A percentile compares a stretch with the other conserved stretches of the same genome.
These are phyloP conservation scores for Lotmaria passim DNA, from an alignment of 208 protist genomes.

Conservation along the genomic window DNA sequence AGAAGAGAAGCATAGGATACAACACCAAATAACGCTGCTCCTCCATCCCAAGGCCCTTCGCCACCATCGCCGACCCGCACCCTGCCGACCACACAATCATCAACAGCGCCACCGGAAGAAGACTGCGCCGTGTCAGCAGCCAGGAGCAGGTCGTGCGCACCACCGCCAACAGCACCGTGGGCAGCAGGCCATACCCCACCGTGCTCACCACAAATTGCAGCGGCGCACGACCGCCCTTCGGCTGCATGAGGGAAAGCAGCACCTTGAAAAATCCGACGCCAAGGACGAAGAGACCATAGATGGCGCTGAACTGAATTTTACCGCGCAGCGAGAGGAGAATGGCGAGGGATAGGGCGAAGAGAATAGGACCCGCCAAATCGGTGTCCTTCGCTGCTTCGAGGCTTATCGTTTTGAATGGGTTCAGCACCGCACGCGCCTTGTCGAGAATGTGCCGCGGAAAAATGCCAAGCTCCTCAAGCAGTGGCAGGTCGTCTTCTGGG, in stretches of 20 bases:
- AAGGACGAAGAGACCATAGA: conserved; percentile 79
- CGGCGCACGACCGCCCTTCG: conserved; percentile 41
- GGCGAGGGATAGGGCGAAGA: conserved; percentile 78
- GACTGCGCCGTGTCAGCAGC: conserved; percentile 32
- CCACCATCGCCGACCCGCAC: conserved; percentile 77
- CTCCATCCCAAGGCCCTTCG: conserved; percentile 63
- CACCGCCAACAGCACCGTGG: conserved; percentile 67
- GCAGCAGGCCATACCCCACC: conserved; percentile 82
- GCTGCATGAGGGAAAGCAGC: conserved; percentile 78
- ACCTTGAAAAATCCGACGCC: conserved; percentile 74
- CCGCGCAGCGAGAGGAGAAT: conserved; percentile 72
- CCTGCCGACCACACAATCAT: conserved; percentile 80
- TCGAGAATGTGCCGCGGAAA: conserved; percentile 58
- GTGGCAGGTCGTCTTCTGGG: conserved; percentile 79
- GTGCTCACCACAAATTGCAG: conserved; percentile 77
- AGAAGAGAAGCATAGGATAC: conserved; percentile 85
- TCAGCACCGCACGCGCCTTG: conserved; percentile 68
- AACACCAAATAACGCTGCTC: conserved; percentile 76
- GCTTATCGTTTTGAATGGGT: conserved; percentile 58
- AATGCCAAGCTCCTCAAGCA: conserved; percentile 86
- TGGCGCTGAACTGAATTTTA: conserved; percentile 84
- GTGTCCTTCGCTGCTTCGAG: conserved; percentile 50
- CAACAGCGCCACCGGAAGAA: conserved; percentile 51
- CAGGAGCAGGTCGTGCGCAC: conserved; percentile 52
- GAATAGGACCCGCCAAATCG: conserved; percentile 75